Evolutionary conservation across 257 asterid species (phyloP).

Genomic region (Verbena officinalis): DNA sequence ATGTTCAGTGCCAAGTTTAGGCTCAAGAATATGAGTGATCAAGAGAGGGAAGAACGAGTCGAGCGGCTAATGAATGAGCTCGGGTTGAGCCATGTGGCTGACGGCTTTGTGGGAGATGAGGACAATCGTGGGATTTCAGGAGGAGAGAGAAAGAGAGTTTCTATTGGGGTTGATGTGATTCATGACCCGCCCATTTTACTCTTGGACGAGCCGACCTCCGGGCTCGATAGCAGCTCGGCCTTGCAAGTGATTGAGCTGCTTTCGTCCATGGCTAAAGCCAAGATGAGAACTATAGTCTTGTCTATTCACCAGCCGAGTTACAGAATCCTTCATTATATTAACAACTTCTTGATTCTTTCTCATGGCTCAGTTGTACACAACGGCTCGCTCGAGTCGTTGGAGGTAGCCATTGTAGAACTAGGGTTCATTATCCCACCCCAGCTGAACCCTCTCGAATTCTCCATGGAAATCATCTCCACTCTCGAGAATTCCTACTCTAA

Average conservation of each 20-base stretch:
- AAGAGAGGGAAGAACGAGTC: constrained; percentile 54
- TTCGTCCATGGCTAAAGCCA: constrained; percentile 70
- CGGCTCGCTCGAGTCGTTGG: constrained; percentile 70
- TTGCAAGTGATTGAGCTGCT: constrained; percentile 78
- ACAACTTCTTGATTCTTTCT: constrained; percentile 72
- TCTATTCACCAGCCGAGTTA: constrained; percentile 90
- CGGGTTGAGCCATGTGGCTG: constrained; percentile 75
- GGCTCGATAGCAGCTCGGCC: constrained; percentile 88
- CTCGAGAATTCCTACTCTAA: constrained; percentile 51
- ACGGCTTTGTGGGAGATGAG: constrained; percentile 77
- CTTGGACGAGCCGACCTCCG: constrained; percentile 90
- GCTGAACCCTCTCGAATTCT: constrained; percentile 73
- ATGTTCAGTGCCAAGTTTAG: constrained; percentile 72
- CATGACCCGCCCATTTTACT: constrained; percentile 77
- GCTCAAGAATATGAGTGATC: constrained; percentile 47
- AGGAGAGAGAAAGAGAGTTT: constrained; percentile 81
- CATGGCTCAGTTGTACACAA: constrained; percentile 67
- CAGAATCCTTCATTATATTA: constrained; percentile 64
- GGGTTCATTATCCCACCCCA: constrained; percentile 72
- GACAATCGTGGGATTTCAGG: constrained; percentile 86
- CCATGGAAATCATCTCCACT: constrained; percentile 71
- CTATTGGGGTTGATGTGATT: constrained; percentile 85
- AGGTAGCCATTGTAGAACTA: constrained; percentile 44
- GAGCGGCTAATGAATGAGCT: constrained; percentile 76
- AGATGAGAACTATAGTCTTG: constrained; percentile 58